Base-by-base conservation (phyloP, 2,329 filamentous ascomycete species). In the Aspergillus versicolor region DNA sequence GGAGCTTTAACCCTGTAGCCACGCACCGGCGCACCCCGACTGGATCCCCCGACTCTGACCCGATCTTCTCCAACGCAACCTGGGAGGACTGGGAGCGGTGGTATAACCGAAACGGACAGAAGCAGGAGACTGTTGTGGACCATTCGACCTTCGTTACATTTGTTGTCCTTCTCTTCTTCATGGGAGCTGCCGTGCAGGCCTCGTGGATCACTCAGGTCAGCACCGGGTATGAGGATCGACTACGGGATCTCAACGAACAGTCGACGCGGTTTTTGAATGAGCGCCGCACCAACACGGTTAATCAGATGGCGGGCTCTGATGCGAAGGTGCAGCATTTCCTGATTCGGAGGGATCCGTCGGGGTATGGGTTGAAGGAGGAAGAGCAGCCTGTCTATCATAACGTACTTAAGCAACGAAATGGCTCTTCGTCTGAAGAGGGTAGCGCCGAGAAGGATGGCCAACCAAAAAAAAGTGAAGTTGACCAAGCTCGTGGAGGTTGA, bases 31-130 rank as follows among this genome's bases (percentile, higher is more conserved):
- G 60, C 59, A 54, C 58, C 56, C 56, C 69, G 59, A 56, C 63
- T 15, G 61, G 63, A 46, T 42, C 40, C 8, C 57, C 12, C 37
- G 52, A 65, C 2, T 64, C 68, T 66, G 77, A 67, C 56, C 80
- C 70, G 71, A 84, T 87, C 48, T 83, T 79, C 67, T 73, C 79
- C 65, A 97, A 97, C 72, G 94, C 91, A 1, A 97, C 94, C 0
- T 99, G 94, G 94, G 94, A 99, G 72, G 94, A 99, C 72, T 97
- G 92, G 92, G 91, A 96, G 77, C 82, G 82, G 44, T 96, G 89
- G 87, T 83, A 90, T 65, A 79, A 85, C 73, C 80, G 72, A 73
- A 79, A 68, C 73, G 80, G 64, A 68, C 67, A 60, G 66, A 73
- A 67, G 53, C 62, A 76, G 63, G 67, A 67, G 63, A 71, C 70